Percentiles rank a stretch among this genome's conserved stretches.
Conservation (phyloP, 1,284 basidiomycete genomes). For the Limonomyces culmigenus region DNA sequence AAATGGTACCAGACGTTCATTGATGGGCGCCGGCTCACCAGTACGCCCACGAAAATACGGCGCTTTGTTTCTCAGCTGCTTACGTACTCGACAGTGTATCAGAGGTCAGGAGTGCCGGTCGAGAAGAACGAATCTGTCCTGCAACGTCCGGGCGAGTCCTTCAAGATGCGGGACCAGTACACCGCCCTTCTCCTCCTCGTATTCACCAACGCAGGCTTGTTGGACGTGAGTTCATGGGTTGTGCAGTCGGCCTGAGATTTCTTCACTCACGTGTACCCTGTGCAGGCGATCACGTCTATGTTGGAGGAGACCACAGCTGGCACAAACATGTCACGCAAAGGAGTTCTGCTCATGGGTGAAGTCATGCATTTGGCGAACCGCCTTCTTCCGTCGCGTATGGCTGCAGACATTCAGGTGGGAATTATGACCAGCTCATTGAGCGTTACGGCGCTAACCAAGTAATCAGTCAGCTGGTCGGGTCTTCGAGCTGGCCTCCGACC, state of each 20-base stretch:
- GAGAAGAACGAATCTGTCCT: slow-evolving; percentile 19
- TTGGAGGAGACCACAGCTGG: slow-evolving; percentile 63
- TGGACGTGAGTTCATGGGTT: slow-evolving; percentile 44
- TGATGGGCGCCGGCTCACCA: slow-evolving; percentile 70
- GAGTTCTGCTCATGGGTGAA: slow-evolving; percentile 86
- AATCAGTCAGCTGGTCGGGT: too few species aligned
- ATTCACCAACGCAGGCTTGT: slow-evolving; percentile 74
- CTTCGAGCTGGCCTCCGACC: slow-evolving; percentile 73
- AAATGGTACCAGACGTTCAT: slow-evolving; percentile 87
- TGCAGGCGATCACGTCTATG: slow-evolving; percentile 68
- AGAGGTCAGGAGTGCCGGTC: slow-evolving; percentile 26
- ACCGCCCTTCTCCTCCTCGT: slow-evolving; percentile 79
- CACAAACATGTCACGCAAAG: slow-evolving; percentile 65
- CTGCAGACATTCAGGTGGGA: slow-evolving; percentile 68
- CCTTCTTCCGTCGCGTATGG: slow-evolving; percentile 71
- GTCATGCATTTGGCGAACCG: slow-evolving; percentile 79
- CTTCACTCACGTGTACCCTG: slow-evolving; percentile 2
- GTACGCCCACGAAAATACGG: slow-evolving; percentile 39
- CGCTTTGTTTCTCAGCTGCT: slow-evolving; percentile 2
- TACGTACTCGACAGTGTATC: slow-evolving; percentile 36
- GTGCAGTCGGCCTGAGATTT: not conserved
- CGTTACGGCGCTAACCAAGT: too few species aligned
- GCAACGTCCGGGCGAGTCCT: too few species aligned
- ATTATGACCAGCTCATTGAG: too few species aligned
- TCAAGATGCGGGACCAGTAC: slow-evolving; percentile 89